Evolutionary conservation across 306 rosid species (phyloP).

Genomic region (Chamaecrista fasciculata): DNA sequence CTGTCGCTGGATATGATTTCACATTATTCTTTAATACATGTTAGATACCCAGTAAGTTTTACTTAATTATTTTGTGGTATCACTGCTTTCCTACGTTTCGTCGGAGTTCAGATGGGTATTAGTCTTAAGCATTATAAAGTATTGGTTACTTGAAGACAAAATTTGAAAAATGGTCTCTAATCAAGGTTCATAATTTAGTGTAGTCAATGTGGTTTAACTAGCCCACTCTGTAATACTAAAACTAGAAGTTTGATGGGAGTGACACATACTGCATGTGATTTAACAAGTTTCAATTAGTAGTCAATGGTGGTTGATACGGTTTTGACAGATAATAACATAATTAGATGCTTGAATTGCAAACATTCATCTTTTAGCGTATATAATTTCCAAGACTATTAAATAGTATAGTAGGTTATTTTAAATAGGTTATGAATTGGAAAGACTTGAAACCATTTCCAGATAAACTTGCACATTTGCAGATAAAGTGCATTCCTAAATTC

Average conservation of each 20-base stretch:
- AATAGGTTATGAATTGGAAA: too few relatives aligned
- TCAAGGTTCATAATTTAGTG: constrained; percentile 58
- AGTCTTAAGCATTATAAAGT: constrained; percentile 1
- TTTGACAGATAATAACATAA: constrained; percentile 23
- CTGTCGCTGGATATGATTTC: too few relatives aligned
- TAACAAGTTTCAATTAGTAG: constrained; percentile 21
- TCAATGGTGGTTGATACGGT: constrained; percentile 32
- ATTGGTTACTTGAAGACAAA: constrained; percentile 19
- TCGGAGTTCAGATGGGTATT: constrained; percentile 18
- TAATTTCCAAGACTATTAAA: too few relatives aligned
- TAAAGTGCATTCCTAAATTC: too few relatives aligned
- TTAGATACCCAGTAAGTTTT: neutral
- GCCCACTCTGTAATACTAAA: constrained; percentile 40
- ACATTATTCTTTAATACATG: too few relatives aligned
- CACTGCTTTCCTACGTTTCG: too few relatives aligned
- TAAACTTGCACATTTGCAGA: too few relatives aligned
- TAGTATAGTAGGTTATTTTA: too few relatives aligned
- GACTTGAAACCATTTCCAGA: too few relatives aligned
- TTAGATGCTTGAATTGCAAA: constrained; percentile 31
- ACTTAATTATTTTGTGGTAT: constrained; percentile 21
- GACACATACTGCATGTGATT: constrained; percentile 38
- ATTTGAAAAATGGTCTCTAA: constrained; percentile 30
- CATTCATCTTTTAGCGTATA: too few relatives aligned
- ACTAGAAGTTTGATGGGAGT: constrained; percentile 50
- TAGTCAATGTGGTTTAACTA: constrained; percentile 63